Conservation (phyloP, 1,284 basidiomycete species). For the Cutaneotrichosporon mucoides region DNA sequence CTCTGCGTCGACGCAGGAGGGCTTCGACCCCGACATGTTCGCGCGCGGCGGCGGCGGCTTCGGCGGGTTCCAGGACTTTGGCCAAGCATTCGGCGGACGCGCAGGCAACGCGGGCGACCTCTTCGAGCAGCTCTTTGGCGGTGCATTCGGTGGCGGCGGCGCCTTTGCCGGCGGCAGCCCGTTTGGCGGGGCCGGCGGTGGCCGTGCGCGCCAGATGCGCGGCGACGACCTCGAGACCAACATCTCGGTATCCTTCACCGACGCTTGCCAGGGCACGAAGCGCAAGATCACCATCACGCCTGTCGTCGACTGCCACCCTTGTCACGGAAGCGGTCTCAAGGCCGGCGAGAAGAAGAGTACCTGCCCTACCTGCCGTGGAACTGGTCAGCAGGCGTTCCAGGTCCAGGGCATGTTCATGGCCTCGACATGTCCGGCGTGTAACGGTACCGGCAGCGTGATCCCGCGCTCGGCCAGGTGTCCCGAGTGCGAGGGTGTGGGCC, state of each 20-base stretch:
- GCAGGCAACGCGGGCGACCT: slow-evolving; percentile 60
- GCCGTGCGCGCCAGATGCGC: slow-evolving; percentile 54
- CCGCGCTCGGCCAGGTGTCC: slow-evolving; percentile 75
- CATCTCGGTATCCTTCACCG: slow-evolving; percentile 78
- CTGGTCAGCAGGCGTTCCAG: slow-evolving; percentile 84
- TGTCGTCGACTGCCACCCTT: slow-evolving; percentile 77
- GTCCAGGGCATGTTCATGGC: slow-evolving; percentile 98
- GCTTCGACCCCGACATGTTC: slow-evolving; percentile 86
- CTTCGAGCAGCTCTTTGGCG: slow-evolving; percentile 83
- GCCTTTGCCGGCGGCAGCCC: slow-evolving; percentile 30
- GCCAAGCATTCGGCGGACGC: slow-evolving; percentile 61
- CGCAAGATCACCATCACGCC: slow-evolving; percentile 74
- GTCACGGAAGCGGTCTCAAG: slow-evolving; percentile 83
- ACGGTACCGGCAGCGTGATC: slow-evolving; percentile 76
- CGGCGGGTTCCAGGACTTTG: slow-evolving; percentile 64
- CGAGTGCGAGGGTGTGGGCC: slow-evolving; percentile 80
- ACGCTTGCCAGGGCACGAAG: slow-evolving; percentile 86
- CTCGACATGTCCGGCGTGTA: slow-evolving; percentile 79
- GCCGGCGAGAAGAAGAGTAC: slow-evolving; percentile 75
- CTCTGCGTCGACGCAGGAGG: slow-evolving; percentile 84
- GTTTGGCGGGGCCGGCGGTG: slow-evolving; percentile 39
- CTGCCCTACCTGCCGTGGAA: slow-evolving; percentile 78
- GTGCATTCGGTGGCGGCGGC: slow-evolving; percentile 52
- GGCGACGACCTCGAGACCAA: slow-evolving; percentile 83
- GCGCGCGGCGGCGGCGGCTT: slow-evolving; percentile 60